Percentiles rank a stretch among this genome's conserved stretches.
Conservation (phyloP, 129 eudicot species). For the Saposhnikovia divaricata region DNA sequence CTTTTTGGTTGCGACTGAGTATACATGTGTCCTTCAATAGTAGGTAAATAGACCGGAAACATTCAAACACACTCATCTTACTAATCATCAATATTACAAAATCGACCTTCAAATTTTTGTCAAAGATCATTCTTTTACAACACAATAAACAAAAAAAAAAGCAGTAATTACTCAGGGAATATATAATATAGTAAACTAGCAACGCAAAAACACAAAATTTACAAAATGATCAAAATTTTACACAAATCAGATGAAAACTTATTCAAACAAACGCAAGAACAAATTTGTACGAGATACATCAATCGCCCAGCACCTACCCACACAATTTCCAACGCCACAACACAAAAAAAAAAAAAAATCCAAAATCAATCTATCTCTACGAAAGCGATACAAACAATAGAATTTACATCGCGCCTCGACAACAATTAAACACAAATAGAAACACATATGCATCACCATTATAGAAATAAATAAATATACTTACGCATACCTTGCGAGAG, state of each 20-base stretch:
- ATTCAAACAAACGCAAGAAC: not conserved
- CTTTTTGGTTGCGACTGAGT: too few species aligned
- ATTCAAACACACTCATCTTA: not conserved
- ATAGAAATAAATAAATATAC: too few species aligned
- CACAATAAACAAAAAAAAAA: not conserved
- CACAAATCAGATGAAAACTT: not conserved
- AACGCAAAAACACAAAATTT: not conserved
- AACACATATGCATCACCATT: not conserved
- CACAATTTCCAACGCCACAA: not conserved
- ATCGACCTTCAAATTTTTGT: not conserved
- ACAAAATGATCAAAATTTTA: not conserved
- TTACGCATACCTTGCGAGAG: conserved; percentile 30
- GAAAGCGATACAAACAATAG: not conserved
- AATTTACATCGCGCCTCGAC: not conserved
- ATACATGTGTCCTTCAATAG: too few species aligned
- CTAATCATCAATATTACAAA: not conserved
- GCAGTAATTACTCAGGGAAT: not conserved
- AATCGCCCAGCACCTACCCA: not conserved
- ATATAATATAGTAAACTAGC: not conserved
- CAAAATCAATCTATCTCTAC: not conserved
- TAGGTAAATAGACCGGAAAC: not conserved
- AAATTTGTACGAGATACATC: not conserved
- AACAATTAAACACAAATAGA: not conserved
- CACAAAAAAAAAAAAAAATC: too few species aligned
- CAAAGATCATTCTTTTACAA: not conserved